Conservation (phyloP, 257 asterid species). For the Galeopsis tetrahit region DNA sequence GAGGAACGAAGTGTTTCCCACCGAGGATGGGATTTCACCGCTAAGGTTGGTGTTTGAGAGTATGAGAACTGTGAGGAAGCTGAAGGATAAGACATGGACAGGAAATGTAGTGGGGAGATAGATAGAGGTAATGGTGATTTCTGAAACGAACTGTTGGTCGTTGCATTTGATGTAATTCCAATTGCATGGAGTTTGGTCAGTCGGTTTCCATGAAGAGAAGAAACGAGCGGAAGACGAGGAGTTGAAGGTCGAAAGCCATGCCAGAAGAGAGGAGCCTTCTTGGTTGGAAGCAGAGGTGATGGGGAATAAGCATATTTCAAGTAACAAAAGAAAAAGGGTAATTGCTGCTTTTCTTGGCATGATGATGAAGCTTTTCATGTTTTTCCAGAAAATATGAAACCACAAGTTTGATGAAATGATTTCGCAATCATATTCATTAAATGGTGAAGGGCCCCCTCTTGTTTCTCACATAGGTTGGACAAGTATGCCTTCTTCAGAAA, state of each 20-base stretch:
- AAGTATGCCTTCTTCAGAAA: constrained; percentile 16
- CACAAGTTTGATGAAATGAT: constrained; percentile 19
- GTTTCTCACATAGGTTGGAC: constrained; percentile 21
- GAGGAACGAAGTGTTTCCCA: constrained; percentile 59
- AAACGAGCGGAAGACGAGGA: constrained; percentile 47
- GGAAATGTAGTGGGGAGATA: constrained; percentile 65
- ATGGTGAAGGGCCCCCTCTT: constrained; percentile 30
- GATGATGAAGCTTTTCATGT: constrained; percentile 41
- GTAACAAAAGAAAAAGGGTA: constrained; percentile 46
- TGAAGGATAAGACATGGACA: constrained; percentile 49
- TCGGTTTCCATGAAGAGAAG: constrained; percentile 65
- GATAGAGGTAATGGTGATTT: constrained; percentile 51
- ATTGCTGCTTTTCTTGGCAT: constrained; percentile 50
- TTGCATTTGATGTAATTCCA: constrained; percentile 73
- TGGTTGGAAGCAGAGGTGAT: constrained; percentile 54
- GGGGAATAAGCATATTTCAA: constrained; percentile 40
- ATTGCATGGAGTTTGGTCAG: constrained; percentile 58
- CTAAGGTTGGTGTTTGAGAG: constrained; percentile 59
- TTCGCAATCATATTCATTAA: constrained; percentile 29
- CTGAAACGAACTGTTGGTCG: constrained; percentile 48
- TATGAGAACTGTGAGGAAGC: constrained; percentile 47
- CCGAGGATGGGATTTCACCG: constrained; percentile 55
- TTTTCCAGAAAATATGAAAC: constrained; percentile 35
- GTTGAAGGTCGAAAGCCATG: constrained; percentile 71
- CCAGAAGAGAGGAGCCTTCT: constrained; percentile 61